phyloP scores from a whole-genome alignment of 2,329 filamentous ascomycete species.

The Pseudogymnoascus sp. region DNA sequence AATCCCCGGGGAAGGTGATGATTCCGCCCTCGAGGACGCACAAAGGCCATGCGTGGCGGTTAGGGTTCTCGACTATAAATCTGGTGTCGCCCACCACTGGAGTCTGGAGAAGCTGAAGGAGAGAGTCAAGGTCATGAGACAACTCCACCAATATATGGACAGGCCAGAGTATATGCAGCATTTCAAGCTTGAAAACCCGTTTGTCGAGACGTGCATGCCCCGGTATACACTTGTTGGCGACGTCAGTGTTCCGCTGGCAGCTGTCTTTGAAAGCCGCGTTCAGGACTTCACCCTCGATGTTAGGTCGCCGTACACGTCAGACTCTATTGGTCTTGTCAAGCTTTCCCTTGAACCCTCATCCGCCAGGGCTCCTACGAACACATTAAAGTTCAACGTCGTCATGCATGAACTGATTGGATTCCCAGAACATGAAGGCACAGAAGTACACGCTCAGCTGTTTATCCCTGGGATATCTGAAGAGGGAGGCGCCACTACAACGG shows the following conservation, averaged over 20 bases:
- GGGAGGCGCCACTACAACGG: conserved; percentile 86
- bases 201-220: conserved; percentile 82
- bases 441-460: conserved; percentile 95
- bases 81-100: conserved; percentile 83
- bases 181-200: conserved; percentile 86
- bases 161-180: conserved; percentile 92
- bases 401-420: conserved; percentile 96
- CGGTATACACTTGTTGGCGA: conserved; percentile 90
- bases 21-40: conserved; percentile 69
- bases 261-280: conserved; percentile 88
- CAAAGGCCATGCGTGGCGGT: conserved; percentile 87
- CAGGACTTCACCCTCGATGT: conserved; percentile 92
- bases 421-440: conserved; percentile 86
- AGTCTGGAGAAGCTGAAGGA: conserved; percentile 86
- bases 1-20: conserved; percentile 74
- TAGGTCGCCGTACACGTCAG: conserved; percentile 83
- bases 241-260: conserved; percentile 81
- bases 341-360: conserved; percentile 89
- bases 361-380: conserved; percentile 82
- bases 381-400: conserved; percentile 94
- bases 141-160: conserved; percentile 94
- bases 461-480: conserved; percentile 84
- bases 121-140: conserved; percentile 83
- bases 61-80: conserved; percentile 82
- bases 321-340: conserved; percentile 82